Base-by-base conservation (phyloP, 306 rosid genomes). In the Cicer arietinum region DNA sequence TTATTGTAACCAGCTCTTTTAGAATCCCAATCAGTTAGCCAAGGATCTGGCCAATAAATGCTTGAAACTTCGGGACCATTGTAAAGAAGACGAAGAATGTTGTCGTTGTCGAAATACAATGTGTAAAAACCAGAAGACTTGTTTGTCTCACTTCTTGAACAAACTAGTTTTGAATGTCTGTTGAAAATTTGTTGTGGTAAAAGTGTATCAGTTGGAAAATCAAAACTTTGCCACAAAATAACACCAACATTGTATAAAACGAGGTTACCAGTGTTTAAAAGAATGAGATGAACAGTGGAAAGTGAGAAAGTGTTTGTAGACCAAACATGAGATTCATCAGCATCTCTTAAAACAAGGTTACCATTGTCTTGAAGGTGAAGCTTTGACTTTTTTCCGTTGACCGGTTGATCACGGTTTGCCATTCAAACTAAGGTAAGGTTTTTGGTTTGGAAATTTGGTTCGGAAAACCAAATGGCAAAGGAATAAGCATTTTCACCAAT, bases 41-140 rank as follows among this genome's bases (percentile, higher is more conserved):
- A 76, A 1, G 96, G 89, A 46, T 81, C 57, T 0, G 89, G 90
- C 96, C 91, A 90, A 11, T 86, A 90, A 25, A 79, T 44, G 7
- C 86, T 85, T 0, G 96, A 88, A 35, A 83, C 68, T 47, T 86
- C 88, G 8, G 75, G 82, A 7, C 85, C 85, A 7, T 90, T 82
- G 7, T 83, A 90, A 30, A 88, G 78, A 62, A 88, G 86, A 14
- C 84, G 81, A n/a, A 88, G 85, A 56, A 86, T 20, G 59, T 83
- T 86, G 17, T 83, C 85, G 48, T 74, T 66, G 74, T 88, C 79
- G 48, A 82, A 90, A 20, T 72, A 83, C 52, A 90, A 59, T 4
- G 70, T 20, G 43, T 83, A 88, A 64, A 85, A 88, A 52, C 93
- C 89, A 0, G 93, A 64, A 54, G 90, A 86, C 43, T 60, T 45